Evolutionary conservation across 2,329 filamentous ascomycete genomes (phyloP), one percentile per base, ranked within the genome.

Genomic region (Teratosphaeriaceae sp.): DNA sequence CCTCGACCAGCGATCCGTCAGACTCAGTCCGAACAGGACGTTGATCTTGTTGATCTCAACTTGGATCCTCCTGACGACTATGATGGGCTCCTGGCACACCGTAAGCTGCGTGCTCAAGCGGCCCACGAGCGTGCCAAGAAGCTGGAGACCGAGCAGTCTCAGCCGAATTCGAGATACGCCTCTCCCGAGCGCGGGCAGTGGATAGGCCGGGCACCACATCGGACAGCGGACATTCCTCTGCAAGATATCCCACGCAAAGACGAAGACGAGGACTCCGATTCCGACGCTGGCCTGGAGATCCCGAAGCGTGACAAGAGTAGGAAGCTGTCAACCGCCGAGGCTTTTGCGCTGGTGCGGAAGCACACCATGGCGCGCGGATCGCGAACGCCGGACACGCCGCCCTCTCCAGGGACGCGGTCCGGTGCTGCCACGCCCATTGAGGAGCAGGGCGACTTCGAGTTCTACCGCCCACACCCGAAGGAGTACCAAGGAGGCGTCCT

Each of bases 401-500:
- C 59, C 57, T 43, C 58, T 61, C 35, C 65, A 5, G 56, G 56
- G 8, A 46, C 59, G 7, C 56, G 48, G 11, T 76, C 73, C 13
- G 73, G 72, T 13, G 67, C 68, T 33, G 63, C 67, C 5, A 76
- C 73, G 2, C 74, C 71, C 2, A 63, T 62, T 1, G 62, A 67
- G 31, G 68, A 72, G 35, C 58, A 65, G 29, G 70, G 77, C 33
- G 70, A 75, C 18, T 73, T 75, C 37, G 74, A 78, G 33, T 74
- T 78, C 43, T 86, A 85, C 56, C 76, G 85, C 16, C 79, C 82
- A 34, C 72, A 73, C 31, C 85, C 85, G 3, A 66, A 72, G 18
- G 76, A 82, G 49, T 89, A 86, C 60, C 78, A 81, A 38, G 82
- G 81, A 22, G 85, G 87, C 22, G 78, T 90, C 36, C 68, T 94